Base-by-base conservation (phyloP, 2,329 filamentous ascomycete species). In the Fusarium sp. region DNA sequence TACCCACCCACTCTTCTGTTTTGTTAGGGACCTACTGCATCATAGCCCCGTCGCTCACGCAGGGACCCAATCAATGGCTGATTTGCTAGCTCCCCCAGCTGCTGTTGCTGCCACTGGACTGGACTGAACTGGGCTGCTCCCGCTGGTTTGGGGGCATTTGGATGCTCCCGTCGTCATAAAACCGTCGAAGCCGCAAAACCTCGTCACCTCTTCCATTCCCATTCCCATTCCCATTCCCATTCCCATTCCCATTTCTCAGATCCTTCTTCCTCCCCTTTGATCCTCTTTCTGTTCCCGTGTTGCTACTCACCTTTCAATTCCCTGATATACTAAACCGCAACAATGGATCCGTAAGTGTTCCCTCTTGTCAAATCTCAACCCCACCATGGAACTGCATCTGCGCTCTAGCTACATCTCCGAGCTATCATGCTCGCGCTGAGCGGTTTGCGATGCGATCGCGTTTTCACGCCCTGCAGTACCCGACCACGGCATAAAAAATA, bases 161-260 rank as follows among this genome's bases (percentile, higher is more conserved):
- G 65, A 71, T 73, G 54, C 71, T 76, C 62, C 59, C 62, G 51
- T 64, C 72, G 74, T 76, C 74, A 76, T 76, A 76, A 76, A 76
- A 76, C 74, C 74, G 72, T 75, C 63, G 44, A 68, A 52, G 68
- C 66, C 64, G 51, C 64, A 59, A 54, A 67, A 70, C 68, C 58
- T 72, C 73, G 62, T 73, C 68, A 73, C 66, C 72, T 74, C 59
- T 63, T 40, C 51, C 59, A 32, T 57, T 63, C 61, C 60, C 43
- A 38, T 54, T 62, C 60, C 29, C 40, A 38, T 25, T 54, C n/a
- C n/a, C n/a, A n/a, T n/a, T n/a, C 61, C 60, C 43, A 38, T 54
- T 62, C 16, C 54, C 57, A 55, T 56, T 63, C n/a, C 49, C 49
- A 38, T 64, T 55, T 63, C 66, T 43, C 62, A 75, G 56, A 75